phyloP scores from a whole-genome alignment of 2,329 filamentous ascomycete genomes.

The Colletotrichum higginsianum region DNA sequence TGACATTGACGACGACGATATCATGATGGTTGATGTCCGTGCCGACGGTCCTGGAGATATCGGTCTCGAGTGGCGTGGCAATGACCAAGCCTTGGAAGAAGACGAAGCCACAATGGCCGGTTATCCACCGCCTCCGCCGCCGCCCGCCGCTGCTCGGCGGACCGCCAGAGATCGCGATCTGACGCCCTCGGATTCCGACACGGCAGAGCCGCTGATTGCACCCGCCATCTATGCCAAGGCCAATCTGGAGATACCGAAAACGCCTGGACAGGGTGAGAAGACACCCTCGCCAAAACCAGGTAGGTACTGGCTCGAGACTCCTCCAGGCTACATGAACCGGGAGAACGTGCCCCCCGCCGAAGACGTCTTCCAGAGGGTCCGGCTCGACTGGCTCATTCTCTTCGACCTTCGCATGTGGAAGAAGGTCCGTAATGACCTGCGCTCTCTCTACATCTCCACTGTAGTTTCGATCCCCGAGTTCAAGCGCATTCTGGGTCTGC shows the following conservation, averaged over 20 bases:
- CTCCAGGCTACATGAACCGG: constrained; percentile 75
- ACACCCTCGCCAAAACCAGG: constrained; percentile 74
- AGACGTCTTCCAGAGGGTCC: constrained; percentile 89
- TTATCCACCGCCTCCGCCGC: constrained; percentile 76
- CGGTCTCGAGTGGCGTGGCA: constrained; percentile 66
- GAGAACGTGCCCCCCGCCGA: constrained; percentile 80
- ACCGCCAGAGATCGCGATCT: constrained; percentile 68
- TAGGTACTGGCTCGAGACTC: constrained; percentile 89
- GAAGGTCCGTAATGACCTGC: constrained; percentile 89
- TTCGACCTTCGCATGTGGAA: constrained; percentile 99
- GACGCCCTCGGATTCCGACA: constrained; percentile 82
- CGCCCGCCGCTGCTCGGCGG: constrained; percentile 63
- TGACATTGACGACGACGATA: constrained; percentile 68
- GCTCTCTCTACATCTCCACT: constrained; percentile 95
- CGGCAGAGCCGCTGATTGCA: constrained; percentile 76
- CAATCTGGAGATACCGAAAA: constrained; percentile 84
- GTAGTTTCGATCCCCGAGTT: constrained; percentile 96
- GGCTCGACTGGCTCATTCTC: constrained; percentile 93
- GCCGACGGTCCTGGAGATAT: constrained; percentile 60
- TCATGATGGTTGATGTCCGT: constrained; percentile 70
- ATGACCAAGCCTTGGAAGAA: constrained; percentile 79
- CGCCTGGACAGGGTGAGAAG: constrained; percentile 72
- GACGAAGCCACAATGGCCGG: constrained; percentile 85
- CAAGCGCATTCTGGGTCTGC: constrained; percentile 91
- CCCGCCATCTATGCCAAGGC: constrained; percentile 74